Conservation (phyloP, 2,329 filamentous ascomycete species). For the Colletotrichum godetiae region DNA sequence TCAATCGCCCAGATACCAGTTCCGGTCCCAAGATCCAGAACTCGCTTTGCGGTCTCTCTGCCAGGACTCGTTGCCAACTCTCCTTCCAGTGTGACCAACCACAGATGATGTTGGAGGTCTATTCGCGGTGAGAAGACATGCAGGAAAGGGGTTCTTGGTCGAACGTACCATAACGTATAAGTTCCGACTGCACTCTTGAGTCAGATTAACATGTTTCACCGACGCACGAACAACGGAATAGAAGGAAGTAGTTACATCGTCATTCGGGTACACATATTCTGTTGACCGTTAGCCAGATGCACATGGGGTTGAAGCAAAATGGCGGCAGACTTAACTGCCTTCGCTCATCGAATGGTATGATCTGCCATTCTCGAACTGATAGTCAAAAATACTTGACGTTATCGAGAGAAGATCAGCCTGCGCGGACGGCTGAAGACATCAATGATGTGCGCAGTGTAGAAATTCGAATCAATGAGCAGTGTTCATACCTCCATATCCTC, state of each 20-base stretch:
- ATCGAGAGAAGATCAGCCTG: conserved; percentile 12
- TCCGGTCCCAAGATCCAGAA: conserved; percentile 61
- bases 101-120: conserved; percentile 51
- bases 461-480: background rate
- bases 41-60: conserved; percentile 39
- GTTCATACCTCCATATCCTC: conserved; percentile 4
- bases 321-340: conserved; percentile 37
- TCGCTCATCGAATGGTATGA: conserved; percentile 36
- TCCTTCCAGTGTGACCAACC: conserved; percentile 44
- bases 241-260: conserved; percentile 38
- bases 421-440: background rate
- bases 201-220: background rate
- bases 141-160: background rate
- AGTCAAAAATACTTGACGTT: conserved; percentile 17
- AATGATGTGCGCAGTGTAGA: background rate
- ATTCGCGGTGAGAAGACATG: background rate
- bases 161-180: conserved; percentile 40
- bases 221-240: background rate
- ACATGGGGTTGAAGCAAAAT: background rate
- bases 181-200: conserved; percentile 39
- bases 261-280: conserved; percentile 43
- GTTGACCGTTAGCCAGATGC: background rate
- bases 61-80: conserved; percentile 43
- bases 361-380: conserved; percentile 24
- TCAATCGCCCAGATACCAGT: conserved; percentile 59